phyloP scores from a whole-genome alignment of 2,329 filamentous ascomycete genomes.

The Domatiomyces globalis region DNA sequence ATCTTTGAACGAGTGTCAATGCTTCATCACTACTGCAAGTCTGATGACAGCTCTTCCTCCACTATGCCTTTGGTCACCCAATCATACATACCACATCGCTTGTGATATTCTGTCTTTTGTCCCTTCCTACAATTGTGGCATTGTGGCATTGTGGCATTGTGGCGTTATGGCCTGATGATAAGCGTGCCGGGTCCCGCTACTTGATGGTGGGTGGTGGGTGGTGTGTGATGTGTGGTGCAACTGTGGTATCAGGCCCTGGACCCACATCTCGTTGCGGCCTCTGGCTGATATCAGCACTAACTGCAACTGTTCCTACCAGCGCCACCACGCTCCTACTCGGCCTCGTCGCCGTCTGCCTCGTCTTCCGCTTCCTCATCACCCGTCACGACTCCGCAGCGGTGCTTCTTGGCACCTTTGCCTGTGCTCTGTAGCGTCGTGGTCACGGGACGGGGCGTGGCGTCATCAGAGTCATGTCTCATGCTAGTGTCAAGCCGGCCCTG shows the following conservation, averaged over 20 bases:
- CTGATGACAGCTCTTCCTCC: too few relatives aligned
- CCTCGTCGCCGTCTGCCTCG: slow-evolving; percentile 50
- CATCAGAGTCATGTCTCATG: slow-evolving; percentile 21
- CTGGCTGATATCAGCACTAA: not conserved
- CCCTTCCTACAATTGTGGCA: too few relatives aligned
- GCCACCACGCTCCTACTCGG: slow-evolving; percentile 11
- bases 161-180: not conserved
- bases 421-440: slow-evolving; percentile 28
- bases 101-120: not conserved
- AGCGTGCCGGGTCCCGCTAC: not conserved
- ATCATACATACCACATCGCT: not conserved
- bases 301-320: not conserved
- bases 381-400: slow-evolving; percentile 39
- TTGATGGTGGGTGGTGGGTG: not conserved
- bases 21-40: not conserved
- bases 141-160: too few relatives aligned
- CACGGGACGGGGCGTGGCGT: slow-evolving; percentile 20
- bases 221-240: not conserved
- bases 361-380: slow-evolving; percentile 49
- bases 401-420: slow-evolving; percentile 26
- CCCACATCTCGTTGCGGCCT: not conserved
- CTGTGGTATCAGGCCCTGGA: too few relatives aligned
- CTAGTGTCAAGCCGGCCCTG: slow-evolving; percentile 25
- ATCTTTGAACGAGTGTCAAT: too few relatives aligned
- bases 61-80: too few relatives aligned